Conservation (phyloP, 495 filamentous ascomycete genomes). For the Xylaria sp. region DNA sequence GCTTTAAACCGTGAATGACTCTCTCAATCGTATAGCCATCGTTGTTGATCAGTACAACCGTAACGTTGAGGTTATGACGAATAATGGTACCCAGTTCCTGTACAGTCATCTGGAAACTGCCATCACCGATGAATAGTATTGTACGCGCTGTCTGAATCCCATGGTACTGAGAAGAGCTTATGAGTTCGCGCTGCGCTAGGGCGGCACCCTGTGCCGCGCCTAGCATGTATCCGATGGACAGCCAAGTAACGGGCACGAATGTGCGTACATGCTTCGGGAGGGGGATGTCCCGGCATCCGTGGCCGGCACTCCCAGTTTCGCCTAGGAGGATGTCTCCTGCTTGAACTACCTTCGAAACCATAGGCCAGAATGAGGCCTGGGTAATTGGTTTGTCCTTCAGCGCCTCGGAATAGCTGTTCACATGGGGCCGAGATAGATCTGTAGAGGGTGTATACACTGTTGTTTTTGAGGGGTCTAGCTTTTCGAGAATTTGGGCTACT, state of each 20-base stretch:
- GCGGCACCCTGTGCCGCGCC: conserved; percentile 73
- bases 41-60: conserved; percentile 71
- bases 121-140: conserved; percentile 80
- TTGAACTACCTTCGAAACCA: conserved; percentile 69
- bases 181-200: conserved; percentile 64
- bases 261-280: conserved; percentile 71
- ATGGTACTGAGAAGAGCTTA: conserved; percentile 25
- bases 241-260: conserved; percentile 78
- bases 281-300: conserved; percentile 76
- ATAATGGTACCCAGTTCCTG: conserved; percentile 81
- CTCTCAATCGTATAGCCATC: conserved; percentile 70
- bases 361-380: conserved; percentile 80
- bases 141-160: conserved; percentile 54
- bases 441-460: neutral
- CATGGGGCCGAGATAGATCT: conserved; percentile 10
- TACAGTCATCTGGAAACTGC: conserved; percentile 75
- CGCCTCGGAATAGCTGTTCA: conserved; percentile 6
- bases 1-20: conserved; percentile 70
- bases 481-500: conserved; percentile 10
- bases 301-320: conserved; percentile 79
- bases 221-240: conserved; percentile 74
- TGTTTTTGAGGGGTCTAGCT: conserved; percentile 6
- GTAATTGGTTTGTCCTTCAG: conserved; percentile 55
- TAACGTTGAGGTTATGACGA: conserved; percentile 71
- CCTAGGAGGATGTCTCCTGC: conserved; percentile 74